Evolutionary conservation across 2,329 filamentous ascomycete species (phyloP).

Genomic region (Curvularia sp.): DNA sequence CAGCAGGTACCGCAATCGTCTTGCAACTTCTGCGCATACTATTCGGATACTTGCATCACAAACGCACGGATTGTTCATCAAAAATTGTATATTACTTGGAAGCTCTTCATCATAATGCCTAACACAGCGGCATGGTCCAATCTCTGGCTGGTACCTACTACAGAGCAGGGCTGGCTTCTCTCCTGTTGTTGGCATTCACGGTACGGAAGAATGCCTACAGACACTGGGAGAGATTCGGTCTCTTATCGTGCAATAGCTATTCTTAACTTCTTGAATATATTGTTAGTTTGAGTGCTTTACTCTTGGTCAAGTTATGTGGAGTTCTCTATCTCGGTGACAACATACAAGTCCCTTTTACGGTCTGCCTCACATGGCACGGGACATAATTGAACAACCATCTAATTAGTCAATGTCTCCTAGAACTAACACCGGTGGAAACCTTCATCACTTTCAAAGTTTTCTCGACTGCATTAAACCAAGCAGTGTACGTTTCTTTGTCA

Average conservation of each 20-base stretch:
- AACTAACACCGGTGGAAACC: neutral
- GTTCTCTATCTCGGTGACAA: neutral
- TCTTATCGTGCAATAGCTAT: slow-evolving; percentile 13
- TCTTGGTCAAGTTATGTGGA: neutral
- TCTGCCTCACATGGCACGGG: neutral
- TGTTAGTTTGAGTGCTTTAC: neutral
- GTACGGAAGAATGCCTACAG: slow-evolving; percentile 7
- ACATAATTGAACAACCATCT: neutral
- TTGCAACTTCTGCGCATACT: neutral
- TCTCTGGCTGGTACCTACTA: neutral
- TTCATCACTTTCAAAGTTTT: neutral
- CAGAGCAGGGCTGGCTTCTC: slow-evolving; percentile 15
- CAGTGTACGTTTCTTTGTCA: neutral
- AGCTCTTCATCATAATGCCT: slow-evolving; percentile 12
- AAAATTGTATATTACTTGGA: slow-evolving; percentile 11
- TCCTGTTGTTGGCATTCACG: slow-evolving; percentile 6
- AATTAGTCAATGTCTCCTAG: neutral
- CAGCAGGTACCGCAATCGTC: slow-evolving; percentile 2
- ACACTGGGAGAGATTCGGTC: slow-evolving; percentile 12
- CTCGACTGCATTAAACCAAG: neutral
- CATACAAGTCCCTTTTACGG: neutral
- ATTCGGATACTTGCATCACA: neutral
- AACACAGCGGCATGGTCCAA: neutral
- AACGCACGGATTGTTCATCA: neutral
- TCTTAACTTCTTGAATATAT: neutral